These are phyloP conservation scores for Xylaria sp. DNA, from an alignment of 2,329 filamentous ascomycete genomes.

Conservation along the genomic window DNA sequence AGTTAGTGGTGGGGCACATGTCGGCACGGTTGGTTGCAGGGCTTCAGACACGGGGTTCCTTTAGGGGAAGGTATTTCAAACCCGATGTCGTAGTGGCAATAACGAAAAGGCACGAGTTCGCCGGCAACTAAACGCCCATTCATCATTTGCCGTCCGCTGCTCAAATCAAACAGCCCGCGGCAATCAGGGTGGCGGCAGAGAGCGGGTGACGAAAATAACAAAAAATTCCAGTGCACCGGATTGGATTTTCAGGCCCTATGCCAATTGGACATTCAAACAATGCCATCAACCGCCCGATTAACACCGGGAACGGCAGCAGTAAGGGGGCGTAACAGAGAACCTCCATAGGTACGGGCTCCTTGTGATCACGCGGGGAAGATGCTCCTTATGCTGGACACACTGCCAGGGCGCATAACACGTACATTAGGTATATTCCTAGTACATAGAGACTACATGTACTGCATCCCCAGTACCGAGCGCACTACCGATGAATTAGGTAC, in stretches of 20 bases:
- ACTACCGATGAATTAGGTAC: too few species aligned
- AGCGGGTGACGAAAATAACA: neutral
- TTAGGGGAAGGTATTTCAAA: neutral
- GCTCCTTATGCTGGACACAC: neutral
- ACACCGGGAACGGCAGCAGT: neutral
- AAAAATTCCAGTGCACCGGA: neutral
- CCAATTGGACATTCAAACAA: neutral
- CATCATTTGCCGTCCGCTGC: neutral
- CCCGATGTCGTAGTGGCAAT: neutral
- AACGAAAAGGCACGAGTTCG: neutral
- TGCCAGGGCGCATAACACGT: neutral
- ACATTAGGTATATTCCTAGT: neutral
- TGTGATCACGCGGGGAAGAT: neutral
- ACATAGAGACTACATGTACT: too few species aligned
- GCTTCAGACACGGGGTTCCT: neutral
- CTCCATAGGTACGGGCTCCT: too few species aligned
- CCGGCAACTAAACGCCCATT: neutral
- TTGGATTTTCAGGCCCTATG: neutral
- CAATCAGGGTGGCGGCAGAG: neutral
- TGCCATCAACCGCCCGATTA: neutral
- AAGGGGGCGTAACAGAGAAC: too few species aligned
- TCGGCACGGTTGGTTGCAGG: constrained; percentile 6
- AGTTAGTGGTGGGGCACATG: constrained; percentile 1
- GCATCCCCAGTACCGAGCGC: too few species aligned
- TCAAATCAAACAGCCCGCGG: neutral